These are phyloP conservation scores for Fusarium anguioides DNA, from an alignment of 2,329 filamentous ascomycete species.

Conservation along the genomic window DNA sequence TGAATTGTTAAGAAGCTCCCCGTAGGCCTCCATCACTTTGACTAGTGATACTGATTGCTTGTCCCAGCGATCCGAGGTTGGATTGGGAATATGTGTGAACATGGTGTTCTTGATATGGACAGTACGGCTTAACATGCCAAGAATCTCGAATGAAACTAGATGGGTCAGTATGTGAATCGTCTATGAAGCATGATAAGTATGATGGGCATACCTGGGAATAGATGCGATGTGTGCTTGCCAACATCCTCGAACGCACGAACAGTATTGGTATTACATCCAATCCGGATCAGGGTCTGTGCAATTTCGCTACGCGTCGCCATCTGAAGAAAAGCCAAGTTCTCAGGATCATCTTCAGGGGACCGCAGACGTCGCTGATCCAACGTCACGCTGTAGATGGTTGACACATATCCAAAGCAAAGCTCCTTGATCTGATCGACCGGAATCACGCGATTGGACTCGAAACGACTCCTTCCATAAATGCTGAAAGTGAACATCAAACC, in stretches of 20 bases:
- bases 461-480: slow-evolving; percentile 60
- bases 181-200: background rate
- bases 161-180: slow-evolving; percentile 17
- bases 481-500: slow-evolving; percentile 67
- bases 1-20: slow-evolving; percentile 43
- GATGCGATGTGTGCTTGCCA: slow-evolving; percentile 56
- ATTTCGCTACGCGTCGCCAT: slow-evolving; percentile 63
- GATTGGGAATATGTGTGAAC: slow-evolving; percentile 68
- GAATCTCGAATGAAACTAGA: slow-evolving; percentile 66
- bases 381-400: slow-evolving; percentile 62
- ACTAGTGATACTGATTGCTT: slow-evolving; percentile 59
- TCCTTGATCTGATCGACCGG: slow-evolving; percentile 65
- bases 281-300: slow-evolving; percentile 61
- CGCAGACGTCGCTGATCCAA: slow-evolving; percentile 54
- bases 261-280: slow-evolving; percentile 66
- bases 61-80: slow-evolving; percentile 66
- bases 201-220: slow-evolving; percentile 60
- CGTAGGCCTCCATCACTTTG: slow-evolving; percentile 56
- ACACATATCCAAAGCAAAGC: slow-evolving; percentile 65
- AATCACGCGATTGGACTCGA: slow-evolving; percentile 62
- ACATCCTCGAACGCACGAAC: slow-evolving; percentile 57
- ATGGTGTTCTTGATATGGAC: slow-evolving; percentile 61
- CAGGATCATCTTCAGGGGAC: slow-evolving; percentile 54
- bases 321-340: slow-evolving; percentile 57
- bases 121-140: slow-evolving; percentile 66